Conservation (phyloP, 169 alveolate genomes). For the Plasmodium berghei region DNA sequence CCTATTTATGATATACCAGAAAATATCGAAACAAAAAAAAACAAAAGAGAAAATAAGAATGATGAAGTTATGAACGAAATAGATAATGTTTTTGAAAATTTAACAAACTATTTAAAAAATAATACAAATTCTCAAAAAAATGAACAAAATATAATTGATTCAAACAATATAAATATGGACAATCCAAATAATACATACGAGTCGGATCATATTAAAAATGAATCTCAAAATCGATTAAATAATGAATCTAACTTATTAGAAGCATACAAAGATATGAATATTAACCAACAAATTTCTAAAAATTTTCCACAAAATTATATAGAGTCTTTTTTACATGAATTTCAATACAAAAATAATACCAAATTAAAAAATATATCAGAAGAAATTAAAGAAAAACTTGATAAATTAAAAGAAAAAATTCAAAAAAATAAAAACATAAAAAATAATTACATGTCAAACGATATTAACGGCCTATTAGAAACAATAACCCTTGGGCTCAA, state of each 20-base stretch:
- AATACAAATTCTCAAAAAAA: not conserved
- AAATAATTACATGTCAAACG: not conserved
- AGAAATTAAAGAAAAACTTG: constrained; percentile 59
- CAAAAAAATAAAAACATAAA: constrained; percentile 29
- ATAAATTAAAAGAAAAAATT: constrained; percentile 73
- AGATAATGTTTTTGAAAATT: constrained; percentile 8
- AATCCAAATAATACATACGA: no score
- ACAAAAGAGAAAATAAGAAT: not conserved
- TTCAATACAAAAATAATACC: constrained; percentile 63
- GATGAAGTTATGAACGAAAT: not conserved
- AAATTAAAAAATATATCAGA: constrained; percentile 75
- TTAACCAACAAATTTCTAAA: no score
- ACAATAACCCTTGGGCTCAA: constrained; percentile 59
- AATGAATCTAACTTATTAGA: not conserved
- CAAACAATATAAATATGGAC: not conserved
- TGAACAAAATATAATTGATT: not conserved
- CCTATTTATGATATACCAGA: not conserved
- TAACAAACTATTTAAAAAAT: not conserved
- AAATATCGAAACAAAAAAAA: not conserved
- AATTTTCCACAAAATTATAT: constrained; percentile 57
- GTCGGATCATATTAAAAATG: no score
- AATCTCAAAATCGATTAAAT: no score
- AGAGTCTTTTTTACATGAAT: constrained; percentile 62
- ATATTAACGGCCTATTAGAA: constrained; percentile 1
- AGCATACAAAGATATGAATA: not conserved